Percentiles rank a stretch among this genome's conserved stretches.
Evolutionary conservation across 192 early-diverging fungal genomes (phyloP).

Genomic region (Coemansia sp.): DNA sequence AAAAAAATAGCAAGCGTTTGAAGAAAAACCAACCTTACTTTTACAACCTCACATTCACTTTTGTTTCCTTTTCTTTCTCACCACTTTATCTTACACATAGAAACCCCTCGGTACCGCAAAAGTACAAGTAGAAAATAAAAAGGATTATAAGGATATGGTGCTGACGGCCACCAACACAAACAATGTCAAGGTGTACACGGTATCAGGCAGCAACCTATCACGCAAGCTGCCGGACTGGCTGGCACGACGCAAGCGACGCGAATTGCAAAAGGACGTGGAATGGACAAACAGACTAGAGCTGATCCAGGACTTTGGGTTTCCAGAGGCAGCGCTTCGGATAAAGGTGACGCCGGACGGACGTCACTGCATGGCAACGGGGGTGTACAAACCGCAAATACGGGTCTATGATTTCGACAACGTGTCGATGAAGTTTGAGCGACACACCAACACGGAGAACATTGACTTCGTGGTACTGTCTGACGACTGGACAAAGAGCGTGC

Average conservation of each 20-base stretch:
- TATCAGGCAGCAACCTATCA: conserved; percentile 70
- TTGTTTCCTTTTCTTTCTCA: conserved; percentile 1
- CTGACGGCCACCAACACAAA: conserved; percentile 86
- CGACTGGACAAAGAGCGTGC: conserved; percentile 97
- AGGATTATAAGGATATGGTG: conserved; percentile 55
- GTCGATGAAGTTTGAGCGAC: conserved; percentile 98
- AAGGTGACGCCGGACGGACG: conserved; percentile 85
- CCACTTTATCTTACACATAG: conserved; percentile 4
- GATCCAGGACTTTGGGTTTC: conserved; percentile 98
- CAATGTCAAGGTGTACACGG: conserved; percentile 91
- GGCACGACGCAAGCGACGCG: conserved; percentile 78
- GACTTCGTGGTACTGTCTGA: conserved; percentile 83
- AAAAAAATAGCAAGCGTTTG: no score
- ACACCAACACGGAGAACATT: conserved; percentile 92
- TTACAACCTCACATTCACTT: background rate
- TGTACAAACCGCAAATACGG: conserved; percentile 98
- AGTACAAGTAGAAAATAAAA: background rate
- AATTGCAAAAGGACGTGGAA: conserved; percentile 85
- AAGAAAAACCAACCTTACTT: no score
- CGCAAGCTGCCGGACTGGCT: conserved; percentile 94
- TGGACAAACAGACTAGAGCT: conserved; percentile 91
- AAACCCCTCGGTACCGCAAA: no score
- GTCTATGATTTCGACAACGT: conserved; percentile 90
- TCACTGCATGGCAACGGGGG: conserved; percentile 89
- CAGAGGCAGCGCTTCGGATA: conserved; percentile 85